Evolutionary conservation across 2,329 filamentous ascomycete species (phyloP).

Genomic region (Chrysoporthe cubensis): DNA sequence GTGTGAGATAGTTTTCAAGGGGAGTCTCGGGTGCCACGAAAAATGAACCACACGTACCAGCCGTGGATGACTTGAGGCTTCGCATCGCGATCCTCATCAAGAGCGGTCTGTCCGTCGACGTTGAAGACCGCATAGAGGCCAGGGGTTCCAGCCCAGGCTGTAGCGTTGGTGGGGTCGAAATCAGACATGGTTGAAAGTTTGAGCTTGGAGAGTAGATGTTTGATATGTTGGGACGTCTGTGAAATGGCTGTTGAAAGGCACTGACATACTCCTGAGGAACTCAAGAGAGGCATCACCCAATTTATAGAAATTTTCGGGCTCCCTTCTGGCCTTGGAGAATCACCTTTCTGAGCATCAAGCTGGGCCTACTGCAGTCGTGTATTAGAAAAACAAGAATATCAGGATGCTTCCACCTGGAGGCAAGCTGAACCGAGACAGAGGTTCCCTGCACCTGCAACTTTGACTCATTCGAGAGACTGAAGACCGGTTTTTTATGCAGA

Average conservation of each 20-base stretch:
- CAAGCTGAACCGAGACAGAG: too few species aligned
- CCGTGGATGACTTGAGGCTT: conserved; percentile 16
- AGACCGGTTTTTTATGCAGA: background rate
- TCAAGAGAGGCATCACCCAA: background rate
- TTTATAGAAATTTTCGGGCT: background rate
- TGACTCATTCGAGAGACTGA: background rate
- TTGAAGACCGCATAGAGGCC: conserved; percentile 18
- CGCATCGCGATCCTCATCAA: conserved; percentile 13
- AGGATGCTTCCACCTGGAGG: background rate
- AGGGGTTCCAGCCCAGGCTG: conserved; percentile 4
- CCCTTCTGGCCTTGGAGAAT: background rate
- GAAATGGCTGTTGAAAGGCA: background rate
- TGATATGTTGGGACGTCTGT: background rate
- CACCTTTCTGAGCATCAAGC: background rate
- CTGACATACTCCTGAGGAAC: background rate
- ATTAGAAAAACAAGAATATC: background rate
- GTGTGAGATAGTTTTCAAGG: background rate
- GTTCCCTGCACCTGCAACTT: background rate
- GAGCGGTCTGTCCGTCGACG: conserved; percentile 15
- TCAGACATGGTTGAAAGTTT: conserved; percentile 5
- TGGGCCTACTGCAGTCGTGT: background rate
- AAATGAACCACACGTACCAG: background rate
- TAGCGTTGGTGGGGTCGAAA: conserved; percentile 16
- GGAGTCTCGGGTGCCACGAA: background rate
- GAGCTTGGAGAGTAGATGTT: too few species aligned